Evolutionary conservation across 2,329 filamentous ascomycete genomes (phyloP).

Genomic region (Sarocladiaceae sp.): DNA sequence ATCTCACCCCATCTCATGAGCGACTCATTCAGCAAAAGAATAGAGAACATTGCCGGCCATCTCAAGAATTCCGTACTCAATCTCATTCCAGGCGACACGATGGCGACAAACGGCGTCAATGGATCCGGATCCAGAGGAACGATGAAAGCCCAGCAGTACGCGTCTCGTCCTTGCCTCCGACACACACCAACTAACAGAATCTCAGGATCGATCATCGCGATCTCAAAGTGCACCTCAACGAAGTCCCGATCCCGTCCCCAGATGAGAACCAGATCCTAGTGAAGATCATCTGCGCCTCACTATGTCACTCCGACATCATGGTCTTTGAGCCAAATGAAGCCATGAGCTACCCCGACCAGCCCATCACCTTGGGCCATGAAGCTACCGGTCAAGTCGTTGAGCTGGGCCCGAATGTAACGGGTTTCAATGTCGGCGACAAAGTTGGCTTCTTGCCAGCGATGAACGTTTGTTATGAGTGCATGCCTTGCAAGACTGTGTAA

Average conservation of each 20-base stretch:
- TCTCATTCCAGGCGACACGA: neutral
- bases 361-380: conserved; percentile 50
- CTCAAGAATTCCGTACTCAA: too few relatives aligned
- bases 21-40: neutral
- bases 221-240: conserved; percentile 13
- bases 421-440: conserved; percentile 48
- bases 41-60: neutral
- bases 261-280: conserved; percentile 15
- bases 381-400: conserved; percentile 60
- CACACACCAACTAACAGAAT: neutral
- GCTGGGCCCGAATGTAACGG: conserved; percentile 37
- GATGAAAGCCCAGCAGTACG: conserved; percentile 10
- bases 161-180: neutral
- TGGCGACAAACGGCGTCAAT: neutral
- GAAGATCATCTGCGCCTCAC: conserved; percentile 16
- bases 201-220: conserved; percentile 8
- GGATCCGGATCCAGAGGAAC: conserved; percentile 1
- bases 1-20: neutral
- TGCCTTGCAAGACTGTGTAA: conserved; percentile 15
- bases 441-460: conserved; percentile 33
- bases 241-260: conserved; percentile 14
- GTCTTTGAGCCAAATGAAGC: conserved; percentile 14
- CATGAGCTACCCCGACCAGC: conserved; percentile 17
- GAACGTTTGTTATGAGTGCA: conserved; percentile 18
- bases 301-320: conserved; percentile 17